These are phyloP conservation scores for Ceratocystis colombiana DNA, from an alignment of 2,329 filamentous ascomycete species.

Conservation along the genomic window DNA sequence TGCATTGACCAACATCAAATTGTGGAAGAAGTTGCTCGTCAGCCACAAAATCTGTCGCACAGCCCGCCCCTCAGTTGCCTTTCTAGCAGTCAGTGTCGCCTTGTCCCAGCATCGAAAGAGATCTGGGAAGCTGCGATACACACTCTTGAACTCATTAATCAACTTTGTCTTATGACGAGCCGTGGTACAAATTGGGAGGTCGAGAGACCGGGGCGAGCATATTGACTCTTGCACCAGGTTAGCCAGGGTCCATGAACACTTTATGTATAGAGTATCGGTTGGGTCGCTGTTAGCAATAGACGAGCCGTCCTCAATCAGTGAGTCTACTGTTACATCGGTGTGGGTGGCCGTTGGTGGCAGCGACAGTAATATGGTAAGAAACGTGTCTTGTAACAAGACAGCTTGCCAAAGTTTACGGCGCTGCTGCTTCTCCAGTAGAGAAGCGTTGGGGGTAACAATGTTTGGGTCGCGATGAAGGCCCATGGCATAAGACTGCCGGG, in stretches of 20 bases:
- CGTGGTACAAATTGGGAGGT: constrained; percentile 60
- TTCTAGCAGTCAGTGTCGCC: constrained; percentile 47
- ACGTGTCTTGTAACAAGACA: constrained; percentile 70
- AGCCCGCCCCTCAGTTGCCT: constrained; percentile 51
- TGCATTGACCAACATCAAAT: constrained; percentile 67
- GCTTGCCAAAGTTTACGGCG: constrained; percentile 74
- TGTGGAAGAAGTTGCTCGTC: constrained; percentile 75
- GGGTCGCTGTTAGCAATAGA: constrained; percentile 50
- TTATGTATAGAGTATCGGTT: constrained; percentile 59
- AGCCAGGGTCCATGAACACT: constrained; percentile 67
- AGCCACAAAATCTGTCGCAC: constrained; percentile 68
- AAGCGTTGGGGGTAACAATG: constrained; percentile 57
- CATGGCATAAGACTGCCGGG: constrained; percentile 72
- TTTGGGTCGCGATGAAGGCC: constrained; percentile 70
- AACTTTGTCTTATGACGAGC: constrained; percentile 59
- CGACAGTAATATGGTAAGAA: constrained; percentile 65
- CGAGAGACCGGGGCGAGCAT: constrained; percentile 63
- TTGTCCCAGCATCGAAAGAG: constrained; percentile 59
- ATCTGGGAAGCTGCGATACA: constrained; percentile 63
- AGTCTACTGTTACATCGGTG: constrained; percentile 67
- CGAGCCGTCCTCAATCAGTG: constrained; percentile 54
- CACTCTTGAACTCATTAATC: constrained; percentile 56
- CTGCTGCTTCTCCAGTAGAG: constrained; percentile 64
- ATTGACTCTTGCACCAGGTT: constrained; percentile 69
- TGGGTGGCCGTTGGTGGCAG: constrained; percentile 69